Evolutionary conservation across 495 filamentous ascomycete species (phyloP).

Genomic region (Penicillium maclennaniae): DNA sequence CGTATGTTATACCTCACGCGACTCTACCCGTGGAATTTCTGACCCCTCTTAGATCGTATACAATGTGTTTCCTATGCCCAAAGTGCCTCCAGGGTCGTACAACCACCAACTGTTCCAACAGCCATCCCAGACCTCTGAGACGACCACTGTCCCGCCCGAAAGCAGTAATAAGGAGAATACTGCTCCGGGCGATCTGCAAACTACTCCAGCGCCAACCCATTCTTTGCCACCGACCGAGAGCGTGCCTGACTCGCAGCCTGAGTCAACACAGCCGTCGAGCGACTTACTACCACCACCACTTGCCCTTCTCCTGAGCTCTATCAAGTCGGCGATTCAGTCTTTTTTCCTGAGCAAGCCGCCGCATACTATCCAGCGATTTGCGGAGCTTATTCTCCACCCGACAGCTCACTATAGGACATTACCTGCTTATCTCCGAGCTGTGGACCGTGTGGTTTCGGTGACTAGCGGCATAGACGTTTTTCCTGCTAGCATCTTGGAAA

Average conservation of each 20-base stretch:
- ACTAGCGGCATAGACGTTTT: conserved; percentile 78
- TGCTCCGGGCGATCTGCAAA: conserved; percentile 32
- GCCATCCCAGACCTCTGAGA: conserved; percentile 33
- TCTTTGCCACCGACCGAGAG: conserved; percentile 42
- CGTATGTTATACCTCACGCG: conserved; percentile 29
- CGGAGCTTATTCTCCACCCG: conserved; percentile 82
- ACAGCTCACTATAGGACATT: conserved; percentile 74
- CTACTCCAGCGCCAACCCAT: conserved; percentile 20
- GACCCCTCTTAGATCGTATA: conserved; percentile 43
- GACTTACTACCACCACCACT: conserved; percentile 60
- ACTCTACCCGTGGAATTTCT: conserved; percentile 2
- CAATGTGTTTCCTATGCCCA: conserved; percentile 51
- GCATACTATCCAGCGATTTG: conserved; percentile 87
- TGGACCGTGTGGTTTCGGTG: conserved; percentile 89
- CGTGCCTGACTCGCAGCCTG: conserved; percentile 44
- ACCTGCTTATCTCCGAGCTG: conserved; percentile 79
- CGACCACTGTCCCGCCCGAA: conserved; percentile 27
- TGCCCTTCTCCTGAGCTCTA: conserved; percentile 57
- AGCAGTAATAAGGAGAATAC: conserved; percentile 55
- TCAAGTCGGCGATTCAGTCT: conserved; percentile 60
- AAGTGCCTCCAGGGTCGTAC: conserved; percentile 31
- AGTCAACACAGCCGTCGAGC: conserved; percentile 36
- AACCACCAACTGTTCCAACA: conserved; percentile 19
- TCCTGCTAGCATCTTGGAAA: conserved; percentile 65
- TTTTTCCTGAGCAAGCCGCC: conserved; percentile 75